A percentile compares a stretch with the other conserved stretches of the same genome.
These are phyloP conservation scores for Oryza nivara DNA, from an alignment of 176 grass and related monocot species.

Conservation along the genomic window DNA sequence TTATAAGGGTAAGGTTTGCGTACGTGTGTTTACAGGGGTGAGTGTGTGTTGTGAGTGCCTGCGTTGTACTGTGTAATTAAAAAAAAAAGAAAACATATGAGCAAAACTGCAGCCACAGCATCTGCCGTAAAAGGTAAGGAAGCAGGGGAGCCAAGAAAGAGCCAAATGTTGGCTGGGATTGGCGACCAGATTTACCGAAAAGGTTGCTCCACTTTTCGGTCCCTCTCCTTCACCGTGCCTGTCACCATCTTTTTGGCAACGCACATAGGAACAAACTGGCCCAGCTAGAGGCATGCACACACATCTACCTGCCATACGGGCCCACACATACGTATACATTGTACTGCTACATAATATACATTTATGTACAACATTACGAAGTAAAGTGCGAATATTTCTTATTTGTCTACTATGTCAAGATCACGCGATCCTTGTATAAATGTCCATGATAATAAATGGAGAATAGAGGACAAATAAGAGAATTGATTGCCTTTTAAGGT, in stretches of 20 bases:
- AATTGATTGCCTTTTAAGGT: too few relatives aligned
- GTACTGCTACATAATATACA: background rate
- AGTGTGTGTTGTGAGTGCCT: too few relatives aligned
- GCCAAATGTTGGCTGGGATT: background rate
- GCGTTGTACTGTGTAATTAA: too few relatives aligned
- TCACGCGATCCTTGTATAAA: too few relatives aligned
- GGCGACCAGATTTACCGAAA: conserved; percentile 27
- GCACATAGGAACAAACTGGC: background rate
- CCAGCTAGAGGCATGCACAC: background rate
- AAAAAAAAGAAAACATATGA: background rate
- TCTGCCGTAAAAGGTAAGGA: background rate
- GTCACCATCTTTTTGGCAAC: conserved; percentile 1
- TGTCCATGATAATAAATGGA: too few relatives aligned
- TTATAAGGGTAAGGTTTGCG: too few relatives aligned
- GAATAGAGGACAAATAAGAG: too few relatives aligned
- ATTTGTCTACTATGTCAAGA: too few relatives aligned
- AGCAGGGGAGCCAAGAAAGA: background rate
- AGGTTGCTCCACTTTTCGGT: background rate
- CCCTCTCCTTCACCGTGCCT: conserved; percentile 3
- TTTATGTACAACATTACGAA: background rate
- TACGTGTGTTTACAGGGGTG: too few relatives aligned
- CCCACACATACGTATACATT: background rate
- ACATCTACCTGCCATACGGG: background rate
- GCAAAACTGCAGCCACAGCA: background rate
- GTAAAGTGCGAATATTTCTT: too few relatives aligned